phyloP scores from a whole-genome alignment of 345 rosid genomes.

The Eucalyptus albens region DNA sequence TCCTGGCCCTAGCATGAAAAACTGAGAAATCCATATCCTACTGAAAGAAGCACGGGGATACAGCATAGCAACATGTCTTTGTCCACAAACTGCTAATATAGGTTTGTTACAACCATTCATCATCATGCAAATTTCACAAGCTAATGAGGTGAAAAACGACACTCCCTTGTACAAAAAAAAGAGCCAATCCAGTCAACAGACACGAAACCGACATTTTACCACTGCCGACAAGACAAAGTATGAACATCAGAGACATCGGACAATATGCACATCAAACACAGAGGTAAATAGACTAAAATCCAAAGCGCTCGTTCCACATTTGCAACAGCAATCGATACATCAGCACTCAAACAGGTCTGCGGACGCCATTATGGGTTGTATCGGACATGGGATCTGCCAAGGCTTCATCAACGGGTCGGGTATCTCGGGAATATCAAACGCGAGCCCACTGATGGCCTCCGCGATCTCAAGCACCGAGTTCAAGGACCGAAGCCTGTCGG shows the following conservation, averaged over 20 bases:
- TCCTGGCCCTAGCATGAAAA: not conserved
- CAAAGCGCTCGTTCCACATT: not conserved
- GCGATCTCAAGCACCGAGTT: slow-evolving; percentile 20
- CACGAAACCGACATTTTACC: not conserved
- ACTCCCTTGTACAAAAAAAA: not conserved
- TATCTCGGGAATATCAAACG: slow-evolving; percentile 57
- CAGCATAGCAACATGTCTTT: not conserved
- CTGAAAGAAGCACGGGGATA: not conserved
- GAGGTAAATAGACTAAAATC: not conserved
- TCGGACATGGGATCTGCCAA: slow-evolving; percentile 45
- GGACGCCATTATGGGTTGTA: slow-evolving; percentile 37
- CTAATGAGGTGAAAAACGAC: not conserved
- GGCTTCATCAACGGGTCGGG: slow-evolving; percentile 41
- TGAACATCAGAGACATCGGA: not conserved
- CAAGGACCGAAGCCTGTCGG: slow-evolving; percentile 43
- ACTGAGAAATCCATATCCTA: not conserved
- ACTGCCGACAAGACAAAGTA: not conserved
- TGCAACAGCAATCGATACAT: not conserved
- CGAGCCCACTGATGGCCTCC: slow-evolving; percentile 46
- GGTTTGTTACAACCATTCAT: not conserved
- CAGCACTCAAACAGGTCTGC: slow-evolving; percentile 36
- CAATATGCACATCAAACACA: not conserved
- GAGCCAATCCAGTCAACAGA: not conserved
- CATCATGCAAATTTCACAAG: not conserved
- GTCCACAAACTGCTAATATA: not conserved